phyloP scores from a whole-genome alignment of 2,329 filamentous ascomycete genomes.

The Penicillium sp. region DNA sequence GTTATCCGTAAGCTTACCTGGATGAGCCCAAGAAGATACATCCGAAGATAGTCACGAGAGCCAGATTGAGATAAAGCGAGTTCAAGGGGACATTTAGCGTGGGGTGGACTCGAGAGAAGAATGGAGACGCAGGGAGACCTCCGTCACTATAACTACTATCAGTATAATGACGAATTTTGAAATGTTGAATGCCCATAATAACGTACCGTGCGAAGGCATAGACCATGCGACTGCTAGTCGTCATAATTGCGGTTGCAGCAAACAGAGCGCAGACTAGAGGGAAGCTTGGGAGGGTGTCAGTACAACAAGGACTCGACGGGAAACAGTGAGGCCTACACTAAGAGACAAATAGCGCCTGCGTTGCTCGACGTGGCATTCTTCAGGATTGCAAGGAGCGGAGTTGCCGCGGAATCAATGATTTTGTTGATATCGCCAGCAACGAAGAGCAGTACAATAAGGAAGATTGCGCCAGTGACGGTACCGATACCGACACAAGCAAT shows the following conservation, averaged over 20 bases:
- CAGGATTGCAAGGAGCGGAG: conserved; percentile 62
- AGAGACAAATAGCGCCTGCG: conserved; percentile 60
- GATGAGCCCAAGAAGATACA: conserved; percentile 66
- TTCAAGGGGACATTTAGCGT: conserved; percentile 64
- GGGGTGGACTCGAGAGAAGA: conserved; percentile 62
- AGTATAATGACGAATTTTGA: neutral
- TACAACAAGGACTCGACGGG: neutral
- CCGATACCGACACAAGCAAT: conserved; percentile 63
- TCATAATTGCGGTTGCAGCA: conserved; percentile 35
- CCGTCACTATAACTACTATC: conserved; percentile 50
- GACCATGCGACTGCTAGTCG: conserved; percentile 37
- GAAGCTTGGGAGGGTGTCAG: conserved; percentile 26
- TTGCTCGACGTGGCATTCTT: conserved; percentile 60
- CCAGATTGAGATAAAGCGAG: conserved; percentile 59
- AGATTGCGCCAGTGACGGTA: conserved; percentile 60
- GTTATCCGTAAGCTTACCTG: conserved; percentile 4
- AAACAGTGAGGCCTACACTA: conserved; percentile 47
- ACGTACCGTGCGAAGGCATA: conserved; percentile 35
- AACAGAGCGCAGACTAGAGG: conserved; percentile 34
- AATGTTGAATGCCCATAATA: neutral
- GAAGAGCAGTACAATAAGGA: conserved; percentile 62
- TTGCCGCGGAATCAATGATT: conserved; percentile 55
- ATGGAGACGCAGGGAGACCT: conserved; percentile 60
- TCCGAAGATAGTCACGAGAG: conserved; percentile 65
- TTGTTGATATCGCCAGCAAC: conserved; percentile 57